Base-by-base conservation (phyloP, 2,329 filamentous ascomycete genomes). In the Lasiodiplodia theobromae region DNA sequence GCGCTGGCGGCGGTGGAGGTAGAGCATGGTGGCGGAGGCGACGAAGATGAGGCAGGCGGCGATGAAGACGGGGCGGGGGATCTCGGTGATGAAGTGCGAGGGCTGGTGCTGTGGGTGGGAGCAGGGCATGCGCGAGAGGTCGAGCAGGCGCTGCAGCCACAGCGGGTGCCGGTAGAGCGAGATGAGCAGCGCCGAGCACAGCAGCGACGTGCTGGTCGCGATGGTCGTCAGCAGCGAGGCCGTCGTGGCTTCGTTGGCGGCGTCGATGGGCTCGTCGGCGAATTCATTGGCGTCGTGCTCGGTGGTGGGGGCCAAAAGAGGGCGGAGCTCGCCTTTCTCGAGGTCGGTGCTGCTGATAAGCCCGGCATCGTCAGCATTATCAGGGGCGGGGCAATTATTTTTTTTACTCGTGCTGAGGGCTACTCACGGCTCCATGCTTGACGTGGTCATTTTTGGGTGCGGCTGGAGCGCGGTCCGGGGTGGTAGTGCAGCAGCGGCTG, bases 51-150 rank as follows among this genome's bases (percentile, higher is more conserved):
- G 18, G 60, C n/a, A n/a, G 60, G 44, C 18, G 47, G 47, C 47
- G 47, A 38, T 11, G 60, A 64, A 64, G 21, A 64, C 25, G 47
- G 60, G 60, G 60, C 60, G 60, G n/a, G 60, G 60, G 60, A 64
- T 64, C n/a, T 64, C 60, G 60, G 47, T 52, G 60, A 64, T 52
- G 60, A 52, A 53, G 60, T 25, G 47, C 11, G 60, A 64, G 47
- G 60, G 60, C 31, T 64, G 60, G 47, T 64, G 60, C 28, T 53
- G 21, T 12, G 44, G 60, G 44, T 64, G 44, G 44, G 28, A 23
- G 60, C 60, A 64, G 28, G 60, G 60, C 60, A 64, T 52, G 47
- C 60, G 60, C 18, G 60, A 64, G 31, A 64, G 44, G 60, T 64
- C 60, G 60, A 64, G 60, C 6, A 64, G 60, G 44, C 51, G 60